These are phyloP conservation scores for Aspergillus saccharolyticus DNA, from an alignment of 495 filamentous ascomycete genomes.

Conservation along the genomic window DNA sequence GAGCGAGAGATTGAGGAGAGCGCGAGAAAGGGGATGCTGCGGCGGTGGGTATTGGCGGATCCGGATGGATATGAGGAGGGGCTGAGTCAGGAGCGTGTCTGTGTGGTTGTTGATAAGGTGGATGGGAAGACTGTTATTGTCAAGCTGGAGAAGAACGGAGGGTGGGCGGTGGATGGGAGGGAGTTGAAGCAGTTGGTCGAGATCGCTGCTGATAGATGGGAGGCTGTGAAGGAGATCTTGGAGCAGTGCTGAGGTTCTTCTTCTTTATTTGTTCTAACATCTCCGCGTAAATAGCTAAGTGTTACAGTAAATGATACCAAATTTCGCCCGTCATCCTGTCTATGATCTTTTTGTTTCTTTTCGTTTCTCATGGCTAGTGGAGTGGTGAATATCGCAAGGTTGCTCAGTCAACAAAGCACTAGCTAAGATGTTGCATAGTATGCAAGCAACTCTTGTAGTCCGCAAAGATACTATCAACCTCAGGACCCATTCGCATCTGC, in stretches of 20 bases:
- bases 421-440: not conserved
- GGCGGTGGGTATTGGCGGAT: slow-evolving; percentile 76
- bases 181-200: slow-evolving; percentile 51
- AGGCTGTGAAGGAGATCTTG: slow-evolving; percentile 45
- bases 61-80: slow-evolving; percentile 87
- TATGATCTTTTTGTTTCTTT: too few relatives aligned
- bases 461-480: not conserved
- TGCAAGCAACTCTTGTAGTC: too few relatives aligned
- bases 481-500: not conserved
- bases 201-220: slow-evolving; percentile 51
- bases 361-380: not conserved
- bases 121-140: slow-evolving; percentile 52
- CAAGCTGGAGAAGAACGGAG: slow-evolving; percentile 78
- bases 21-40: slow-evolving; percentile 34
- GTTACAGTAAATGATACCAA: slow-evolving; percentile 33
- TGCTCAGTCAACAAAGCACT: not conserved
- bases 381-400: not conserved
- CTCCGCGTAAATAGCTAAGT: slow-evolving; percentile 4
- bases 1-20: slow-evolving; percentile 33
- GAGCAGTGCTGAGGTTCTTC: slow-evolving; percentile 27
- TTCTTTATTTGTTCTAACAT: slow-evolving; percentile 1
- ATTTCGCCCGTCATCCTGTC: too few relatives aligned
- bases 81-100: slow-evolving; percentile 67
- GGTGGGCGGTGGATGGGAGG: slow-evolving; percentile 52
- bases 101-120: slow-evolving; percentile 64